Evolutionary conservation across 2,329 filamentous ascomycete genomes (phyloP).

Genomic region (Hypomyces perniciosus): DNA sequence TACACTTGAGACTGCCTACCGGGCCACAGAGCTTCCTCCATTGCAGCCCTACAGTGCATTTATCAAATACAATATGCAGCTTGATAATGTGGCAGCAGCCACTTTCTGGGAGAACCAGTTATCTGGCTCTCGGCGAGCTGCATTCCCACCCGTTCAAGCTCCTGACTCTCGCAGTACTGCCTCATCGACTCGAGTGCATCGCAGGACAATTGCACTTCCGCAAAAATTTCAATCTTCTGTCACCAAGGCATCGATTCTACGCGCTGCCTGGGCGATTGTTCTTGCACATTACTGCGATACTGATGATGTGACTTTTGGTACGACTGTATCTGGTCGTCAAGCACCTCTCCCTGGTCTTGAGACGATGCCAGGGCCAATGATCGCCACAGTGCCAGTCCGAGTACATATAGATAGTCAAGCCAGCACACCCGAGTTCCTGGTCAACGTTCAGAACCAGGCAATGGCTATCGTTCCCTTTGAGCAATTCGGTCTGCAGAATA

Average conservation of each 20-base stretch:
- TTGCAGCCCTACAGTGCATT: slow-evolving; percentile 20
- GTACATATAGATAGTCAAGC: slow-evolving; percentile 2
- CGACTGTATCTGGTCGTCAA: slow-evolving; percentile 16
- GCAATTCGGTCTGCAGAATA: slow-evolving; percentile 16
- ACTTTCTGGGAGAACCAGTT: slow-evolving; percentile 13
- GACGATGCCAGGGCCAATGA: slow-evolving; percentile 10
- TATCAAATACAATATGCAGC: not conserved
- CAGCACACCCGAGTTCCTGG: slow-evolving; percentile 1
- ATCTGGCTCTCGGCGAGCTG: slow-evolving; percentile 1
- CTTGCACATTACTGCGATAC: slow-evolving; percentile 11
- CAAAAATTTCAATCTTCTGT: not conserved
- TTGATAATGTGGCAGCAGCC: slow-evolving; percentile 3
- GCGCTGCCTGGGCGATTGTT: slow-evolving; percentile 19
- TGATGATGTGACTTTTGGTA: slow-evolving; percentile 18
- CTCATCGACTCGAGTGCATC: not conserved
- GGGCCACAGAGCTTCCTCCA: slow-evolving; percentile 18
- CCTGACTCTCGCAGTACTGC: not conserved
- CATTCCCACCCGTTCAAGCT: slow-evolving; percentile 4
- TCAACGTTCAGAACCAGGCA: slow-evolving; percentile 13
- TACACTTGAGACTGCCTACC: not conserved
- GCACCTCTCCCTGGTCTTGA: slow-evolving; percentile 11
- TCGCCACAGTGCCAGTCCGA: slow-evolving; percentile 15
- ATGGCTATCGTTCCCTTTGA: slow-evolving; percentile 16
- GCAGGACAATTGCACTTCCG: not conserved
- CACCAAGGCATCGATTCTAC: slow-evolving; percentile 13